Percentiles rank a stretch among this genome's conserved stretches.
Evolutionary conservation across 331 rosid species (phyloP).

Genomic region (Saraca asoca): DNA sequence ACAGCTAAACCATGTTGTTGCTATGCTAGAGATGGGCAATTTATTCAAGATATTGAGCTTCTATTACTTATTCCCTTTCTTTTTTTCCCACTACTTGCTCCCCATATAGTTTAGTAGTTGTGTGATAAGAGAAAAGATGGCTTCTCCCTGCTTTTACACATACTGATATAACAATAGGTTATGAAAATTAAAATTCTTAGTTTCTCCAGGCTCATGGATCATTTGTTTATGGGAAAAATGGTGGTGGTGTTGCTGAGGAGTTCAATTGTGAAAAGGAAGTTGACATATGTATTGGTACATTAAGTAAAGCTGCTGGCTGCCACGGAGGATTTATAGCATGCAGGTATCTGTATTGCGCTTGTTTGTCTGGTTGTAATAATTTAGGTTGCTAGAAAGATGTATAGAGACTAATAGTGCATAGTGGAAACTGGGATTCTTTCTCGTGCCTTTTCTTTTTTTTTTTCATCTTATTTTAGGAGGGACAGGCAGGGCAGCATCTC

Average conservation of each 20-base stretch:
- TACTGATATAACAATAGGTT: background rate
- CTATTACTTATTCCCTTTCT: background rate
- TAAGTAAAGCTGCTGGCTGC: slow-evolving; percentile 95
- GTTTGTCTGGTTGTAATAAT: background rate
- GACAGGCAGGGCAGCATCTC: too few species aligned
- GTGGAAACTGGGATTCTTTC: too few species aligned
- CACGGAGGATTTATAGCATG: slow-evolving; percentile 98
- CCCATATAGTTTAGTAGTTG: slow-evolving; percentile 15
- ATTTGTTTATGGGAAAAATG: slow-evolving; percentile 86
- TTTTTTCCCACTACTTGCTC: background rate
- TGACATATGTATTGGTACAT: slow-evolving; percentile 87
- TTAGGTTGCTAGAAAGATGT: too few species aligned
- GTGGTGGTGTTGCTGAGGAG: slow-evolving; percentile 94
- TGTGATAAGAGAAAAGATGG: slow-evolving; percentile 1
- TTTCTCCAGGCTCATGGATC: slow-evolving; percentile 89
- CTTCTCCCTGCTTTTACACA: slow-evolving; percentile 6
- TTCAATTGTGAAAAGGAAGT: slow-evolving; percentile 82
- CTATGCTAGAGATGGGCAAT: background rate
- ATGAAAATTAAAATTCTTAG: background rate
- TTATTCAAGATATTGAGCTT: background rate
- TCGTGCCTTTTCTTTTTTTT: too few species aligned
- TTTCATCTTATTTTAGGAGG: too few species aligned
- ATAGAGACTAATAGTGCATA: too few species aligned
- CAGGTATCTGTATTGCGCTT: slow-evolving; percentile 56
- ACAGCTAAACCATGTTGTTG: background rate